Conservation (phyloP, 805 yeast genomes). For the Lachancea mirantina region DNA sequence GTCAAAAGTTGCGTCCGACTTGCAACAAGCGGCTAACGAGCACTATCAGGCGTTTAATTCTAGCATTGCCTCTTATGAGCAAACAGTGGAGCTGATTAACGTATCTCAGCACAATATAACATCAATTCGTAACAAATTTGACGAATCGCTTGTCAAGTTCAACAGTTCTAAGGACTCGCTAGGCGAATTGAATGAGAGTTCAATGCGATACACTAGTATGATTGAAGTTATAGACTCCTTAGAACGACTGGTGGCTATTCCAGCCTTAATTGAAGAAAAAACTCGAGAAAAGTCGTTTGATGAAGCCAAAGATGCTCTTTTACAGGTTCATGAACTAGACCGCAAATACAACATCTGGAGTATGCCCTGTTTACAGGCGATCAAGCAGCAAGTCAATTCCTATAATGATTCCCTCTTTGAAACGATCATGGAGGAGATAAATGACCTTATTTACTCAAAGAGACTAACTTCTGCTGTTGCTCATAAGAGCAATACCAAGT, state of each 20-base stretch:
- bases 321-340: slow-evolving; percentile 39
- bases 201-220: slow-evolving; percentile 57
- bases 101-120: slow-evolving; percentile 56
- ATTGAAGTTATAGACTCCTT: slow-evolving; percentile 64
- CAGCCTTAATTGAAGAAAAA: slow-evolving; percentile 56
- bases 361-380: slow-evolving; percentile 44
- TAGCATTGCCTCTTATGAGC: slow-evolving; percentile 76
- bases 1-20: slow-evolving; percentile 45
- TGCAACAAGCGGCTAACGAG: slow-evolving; percentile 68
- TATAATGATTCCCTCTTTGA: slow-evolving; percentile 61
- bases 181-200: slow-evolving; percentile 56
- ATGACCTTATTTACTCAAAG: slow-evolving; percentile 58
- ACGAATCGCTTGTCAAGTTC: slow-evolving; percentile 42
- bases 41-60: slow-evolving; percentile 80
- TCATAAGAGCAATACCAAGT: slow-evolving; percentile 18
- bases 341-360: slow-evolving; percentile 50
- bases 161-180: slow-evolving; percentile 49
- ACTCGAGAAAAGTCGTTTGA: slow-evolving; percentile 66
- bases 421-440: slow-evolving; percentile 69
- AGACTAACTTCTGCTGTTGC: slow-evolving; percentile 16
- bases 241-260: slow-evolving; percentile 49
- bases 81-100: slow-evolving; percentile 54
- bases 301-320: slow-evolving; percentile 53
- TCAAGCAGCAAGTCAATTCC: slow-evolving; percentile 44
- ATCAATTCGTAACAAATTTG: slow-evolving; percentile 42